Evolutionary conservation across 805 yeast species (phyloP).

Genomic region (Myxozyma geophila): DNA sequence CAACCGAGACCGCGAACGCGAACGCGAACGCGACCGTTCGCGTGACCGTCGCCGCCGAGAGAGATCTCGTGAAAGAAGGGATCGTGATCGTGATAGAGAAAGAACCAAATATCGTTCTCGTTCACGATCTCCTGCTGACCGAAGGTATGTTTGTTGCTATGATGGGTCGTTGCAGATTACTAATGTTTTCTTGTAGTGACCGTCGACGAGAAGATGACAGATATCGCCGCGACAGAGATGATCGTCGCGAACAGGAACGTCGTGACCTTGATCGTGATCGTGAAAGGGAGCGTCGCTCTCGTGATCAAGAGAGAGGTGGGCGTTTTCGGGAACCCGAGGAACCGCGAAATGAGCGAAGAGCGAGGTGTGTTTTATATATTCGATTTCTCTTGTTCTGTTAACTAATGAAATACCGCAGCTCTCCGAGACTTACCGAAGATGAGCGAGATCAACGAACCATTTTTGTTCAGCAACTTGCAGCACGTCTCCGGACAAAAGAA

Average conservation of each 20-base stretch:
- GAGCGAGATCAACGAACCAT: conserved; percentile 45
- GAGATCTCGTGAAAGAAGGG: neutral
- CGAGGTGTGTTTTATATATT: neutral
- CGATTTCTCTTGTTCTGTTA: neutral
- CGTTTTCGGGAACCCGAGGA: conserved; percentile 5
- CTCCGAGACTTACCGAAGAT: conserved; percentile 38
- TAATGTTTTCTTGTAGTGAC: neutral
- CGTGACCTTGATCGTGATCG: conserved; percentile 10
- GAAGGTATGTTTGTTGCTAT: neutral
- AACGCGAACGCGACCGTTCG: conserved; percentile 23
- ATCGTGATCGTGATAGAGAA: conserved; percentile 18
- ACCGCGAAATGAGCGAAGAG: conserved; percentile 2
- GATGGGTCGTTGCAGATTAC: neutral
- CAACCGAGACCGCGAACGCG: conserved; percentile 20
- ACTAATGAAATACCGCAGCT: conserved; percentile 6
- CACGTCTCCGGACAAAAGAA: conserved; percentile 43
- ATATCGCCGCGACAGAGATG: neutral
- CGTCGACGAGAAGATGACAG: conserved; percentile 6
- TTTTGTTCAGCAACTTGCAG: conserved; percentile 47
- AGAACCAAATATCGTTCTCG: conserved; percentile 13
- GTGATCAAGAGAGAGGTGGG: conserved; percentile 1
- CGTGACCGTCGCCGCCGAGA: conserved; percentile 7
- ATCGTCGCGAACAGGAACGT: neutral
- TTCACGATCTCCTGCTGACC: conserved; percentile 23
- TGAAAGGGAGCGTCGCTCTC: neutral